Evolutionary conservation across 2,329 filamentous ascomycete species (phyloP).

Genomic region (Diaporthe aspalathi): DNA sequence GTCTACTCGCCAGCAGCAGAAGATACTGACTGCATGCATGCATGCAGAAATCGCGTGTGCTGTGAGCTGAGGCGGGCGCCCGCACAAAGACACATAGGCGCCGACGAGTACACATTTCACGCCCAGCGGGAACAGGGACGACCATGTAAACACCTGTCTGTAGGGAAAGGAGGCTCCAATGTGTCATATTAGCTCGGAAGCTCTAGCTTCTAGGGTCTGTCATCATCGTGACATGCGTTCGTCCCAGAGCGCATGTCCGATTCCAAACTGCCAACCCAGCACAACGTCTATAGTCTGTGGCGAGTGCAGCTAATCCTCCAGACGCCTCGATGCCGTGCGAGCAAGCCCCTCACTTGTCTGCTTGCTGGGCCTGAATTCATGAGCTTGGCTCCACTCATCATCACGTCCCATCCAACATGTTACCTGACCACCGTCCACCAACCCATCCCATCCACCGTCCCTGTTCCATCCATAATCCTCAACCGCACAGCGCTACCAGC

Average conservation of each 20-base stretch:
- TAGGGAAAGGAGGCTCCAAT: slow-evolving; percentile 12
- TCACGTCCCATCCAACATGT: slow-evolving; percentile 21
- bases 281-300: slow-evolving; percentile 38
- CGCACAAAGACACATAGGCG: neutral
- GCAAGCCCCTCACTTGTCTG: slow-evolving; percentile 9
- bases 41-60: neutral
- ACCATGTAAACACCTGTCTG: neutral
- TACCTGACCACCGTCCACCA: neutral
- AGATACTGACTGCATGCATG: too few relatives aligned
- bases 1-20: neutral
- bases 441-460: neutral
- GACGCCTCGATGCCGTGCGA: slow-evolving; percentile 26
- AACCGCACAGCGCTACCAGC: slow-evolving; percentile 1
- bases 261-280: slow-evolving; percentile 31
- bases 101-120: neutral
- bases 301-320: slow-evolving; percentile 33
- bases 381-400: slow-evolving; percentile 10
- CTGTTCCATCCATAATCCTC: slow-evolving; percentile 19
- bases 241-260: slow-evolving; percentile 38
- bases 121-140: neutral
- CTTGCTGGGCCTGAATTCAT: slow-evolving; percentile 12
- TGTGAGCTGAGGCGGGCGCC: neutral
- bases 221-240: slow-evolving; percentile 35
- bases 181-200: slow-evolving; percentile 36
- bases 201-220: slow-evolving; percentile 34